These are phyloP conservation scores for Gentiana dahurica DNA, from an alignment of 257 asterid genomes.

Conservation along the genomic window DNA sequence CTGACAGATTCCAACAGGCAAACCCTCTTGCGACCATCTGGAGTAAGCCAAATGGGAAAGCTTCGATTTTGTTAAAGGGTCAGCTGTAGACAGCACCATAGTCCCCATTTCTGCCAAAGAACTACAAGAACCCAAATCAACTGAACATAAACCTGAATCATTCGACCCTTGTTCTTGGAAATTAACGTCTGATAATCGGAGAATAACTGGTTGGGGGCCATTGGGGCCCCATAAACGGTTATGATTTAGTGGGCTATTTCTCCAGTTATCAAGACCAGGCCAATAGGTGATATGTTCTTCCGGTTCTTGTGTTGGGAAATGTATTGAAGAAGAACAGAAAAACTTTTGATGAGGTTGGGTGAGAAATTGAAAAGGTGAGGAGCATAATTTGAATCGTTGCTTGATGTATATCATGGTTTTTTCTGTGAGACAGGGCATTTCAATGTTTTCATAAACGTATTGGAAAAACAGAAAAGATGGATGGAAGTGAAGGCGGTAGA, in stretches of 20 bases:
- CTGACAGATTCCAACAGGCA: slow-evolving; percentile 56
- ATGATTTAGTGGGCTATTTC: slow-evolving; percentile 53
- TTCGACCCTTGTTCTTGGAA: slow-evolving; percentile 5
- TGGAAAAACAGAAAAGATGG: not conserved
- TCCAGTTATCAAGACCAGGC: slow-evolving; percentile 81
- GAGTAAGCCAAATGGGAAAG: slow-evolving; percentile 70
- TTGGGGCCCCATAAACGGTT: slow-evolving; percentile 70
- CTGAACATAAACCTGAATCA: slow-evolving; percentile 1
- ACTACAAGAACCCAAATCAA: slow-evolving; percentile 25
- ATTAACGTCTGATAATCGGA: slow-evolving; percentile 1
- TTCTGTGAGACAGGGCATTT: slow-evolving; percentile 4
- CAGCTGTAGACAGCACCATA: slow-evolving; percentile 57
- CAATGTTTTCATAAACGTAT: not conserved
- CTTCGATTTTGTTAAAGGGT: slow-evolving; percentile 62
- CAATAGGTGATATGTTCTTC: slow-evolving; percentile 24
- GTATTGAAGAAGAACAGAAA: slow-evolving; percentile 18
- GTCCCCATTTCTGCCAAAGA: slow-evolving; percentile 89
- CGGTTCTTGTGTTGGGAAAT: slow-evolving; percentile 17
- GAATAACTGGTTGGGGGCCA: slow-evolving; percentile 34
- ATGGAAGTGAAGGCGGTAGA: too few relatives aligned
- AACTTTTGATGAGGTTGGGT: slow-evolving; percentile 11
- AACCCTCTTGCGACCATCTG: slow-evolving; percentile 49
- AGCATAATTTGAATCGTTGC: slow-evolving; percentile 9
- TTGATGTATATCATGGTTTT: slow-evolving; percentile 18
- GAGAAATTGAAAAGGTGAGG: slow-evolving; percentile 1